Conservation (phyloP, 2,329 filamentous ascomycete species). For the Xylariaceae sp. region DNA sequence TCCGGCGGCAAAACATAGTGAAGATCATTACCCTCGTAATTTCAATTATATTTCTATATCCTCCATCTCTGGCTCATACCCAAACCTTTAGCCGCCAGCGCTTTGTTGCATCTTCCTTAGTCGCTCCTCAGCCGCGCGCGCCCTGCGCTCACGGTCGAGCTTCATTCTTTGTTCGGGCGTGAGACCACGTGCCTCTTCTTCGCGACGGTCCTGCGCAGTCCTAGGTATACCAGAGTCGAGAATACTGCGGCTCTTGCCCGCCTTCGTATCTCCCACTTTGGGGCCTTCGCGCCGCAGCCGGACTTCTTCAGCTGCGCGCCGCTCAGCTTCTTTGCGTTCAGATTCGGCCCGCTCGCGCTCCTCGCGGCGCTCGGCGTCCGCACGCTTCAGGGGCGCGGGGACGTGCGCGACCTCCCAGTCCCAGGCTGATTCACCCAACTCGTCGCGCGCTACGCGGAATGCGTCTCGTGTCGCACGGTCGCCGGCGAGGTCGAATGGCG, state of each 20-base stretch:
- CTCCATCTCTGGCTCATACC: no score
- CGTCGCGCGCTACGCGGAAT: conserved; percentile 84
- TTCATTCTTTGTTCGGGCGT: conserved; percentile 85
- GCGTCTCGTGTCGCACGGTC: conserved; percentile 87
- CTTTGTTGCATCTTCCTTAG: conserved; percentile 69
- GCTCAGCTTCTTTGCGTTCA: conserved; percentile 70
- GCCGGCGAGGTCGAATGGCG: conserved; percentile 84
- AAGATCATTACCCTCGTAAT: conserved; percentile 24
- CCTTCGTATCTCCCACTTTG: conserved; percentile 49
- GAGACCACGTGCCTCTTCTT: conserved; percentile 83
- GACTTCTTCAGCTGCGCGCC: conserved; percentile 77
- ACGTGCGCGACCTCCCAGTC: conserved; percentile 80
- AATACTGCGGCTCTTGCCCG: conserved; percentile 55
- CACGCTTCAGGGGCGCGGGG: conserved; percentile 71
- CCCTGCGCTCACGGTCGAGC: conserved; percentile 86
- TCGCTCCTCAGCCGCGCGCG: conserved; percentile 89
- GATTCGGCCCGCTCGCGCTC: conserved; percentile 73
- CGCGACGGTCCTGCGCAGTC: conserved; percentile 78
- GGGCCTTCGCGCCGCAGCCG: conserved; percentile 71
- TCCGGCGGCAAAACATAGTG: conserved; percentile 2
- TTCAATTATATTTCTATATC: conserved; percentile 13
- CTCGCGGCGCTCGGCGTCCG: conserved; percentile 72
- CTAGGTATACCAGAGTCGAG: conserved; percentile 67
- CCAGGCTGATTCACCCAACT: conserved; percentile 78
- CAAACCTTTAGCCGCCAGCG: conserved; percentile 35